Evolutionary conservation across 1,139 yeast species (phyloP).

Genomic region (Nakaseomyces sp.): DNA sequence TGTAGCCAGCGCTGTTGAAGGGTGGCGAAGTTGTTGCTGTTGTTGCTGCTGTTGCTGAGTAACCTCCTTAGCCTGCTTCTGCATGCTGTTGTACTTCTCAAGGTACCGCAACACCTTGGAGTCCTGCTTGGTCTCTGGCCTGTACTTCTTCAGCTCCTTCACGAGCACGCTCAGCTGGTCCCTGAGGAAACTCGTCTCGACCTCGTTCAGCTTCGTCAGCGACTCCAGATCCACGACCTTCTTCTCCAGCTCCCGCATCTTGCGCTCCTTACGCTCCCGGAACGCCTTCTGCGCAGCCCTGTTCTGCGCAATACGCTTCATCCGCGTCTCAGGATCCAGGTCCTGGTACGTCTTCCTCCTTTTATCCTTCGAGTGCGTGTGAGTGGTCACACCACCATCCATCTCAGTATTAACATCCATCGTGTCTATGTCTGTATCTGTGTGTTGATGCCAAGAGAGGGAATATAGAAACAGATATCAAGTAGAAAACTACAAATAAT

Average conservation of each 20-base stretch:
- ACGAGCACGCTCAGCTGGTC: conserved; percentile 72
- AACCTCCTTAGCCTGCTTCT: neutral
- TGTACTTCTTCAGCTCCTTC: conserved; percentile 57
- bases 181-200: conserved; percentile 69
- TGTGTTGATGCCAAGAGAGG: too few relatives aligned
- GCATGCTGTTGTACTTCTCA: conserved; percentile 5
- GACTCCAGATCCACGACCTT: conserved; percentile 65
- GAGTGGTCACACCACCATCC: too few relatives aligned
- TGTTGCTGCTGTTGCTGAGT: neutral
- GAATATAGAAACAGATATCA: too few relatives aligned
- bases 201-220: conserved; percentile 54
- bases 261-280: conserved; percentile 84
- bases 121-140: conserved; percentile 33
- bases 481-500: too few relatives aligned
- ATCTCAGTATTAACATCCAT: too few relatives aligned
- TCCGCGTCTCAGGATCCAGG: conserved; percentile 65
- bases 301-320: conserved; percentile 90
- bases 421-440: too few relatives aligned
- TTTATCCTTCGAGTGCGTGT: neutral
- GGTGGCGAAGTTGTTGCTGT: neutral
- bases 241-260: conserved; percentile 79
- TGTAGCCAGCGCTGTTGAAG: neutral
- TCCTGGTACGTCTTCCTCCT: conserved; percentile 6
- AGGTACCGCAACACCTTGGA: conserved; percentile 22
- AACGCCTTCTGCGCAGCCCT: conserved; percentile 97